phyloP scores from a whole-genome alignment of 495 filamentous ascomycete genomes.

The Penicillium ochrochloron region DNA sequence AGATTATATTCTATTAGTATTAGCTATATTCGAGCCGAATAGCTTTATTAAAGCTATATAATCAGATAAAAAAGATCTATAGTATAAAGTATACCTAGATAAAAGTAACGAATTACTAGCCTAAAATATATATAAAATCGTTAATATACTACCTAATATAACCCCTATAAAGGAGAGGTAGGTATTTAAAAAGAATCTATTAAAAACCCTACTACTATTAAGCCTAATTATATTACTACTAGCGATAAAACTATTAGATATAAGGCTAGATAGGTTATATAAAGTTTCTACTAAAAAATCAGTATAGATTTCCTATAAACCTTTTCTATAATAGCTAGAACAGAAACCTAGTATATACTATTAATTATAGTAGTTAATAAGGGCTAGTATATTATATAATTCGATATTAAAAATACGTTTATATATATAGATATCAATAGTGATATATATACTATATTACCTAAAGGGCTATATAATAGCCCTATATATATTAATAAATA shows the following conservation, averaged over 20 bases:
- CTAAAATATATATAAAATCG: not conserved
- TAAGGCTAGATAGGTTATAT: slow-evolving; percentile 5
- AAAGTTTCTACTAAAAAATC: not conserved
- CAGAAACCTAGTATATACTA: too few relatives aligned
- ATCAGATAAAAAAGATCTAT: not conserved
- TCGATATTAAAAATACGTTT: not conserved
- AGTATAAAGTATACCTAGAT: not conserved
- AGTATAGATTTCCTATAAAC: not conserved
- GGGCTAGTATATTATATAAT: not conserved
- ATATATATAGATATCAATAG: not conserved
- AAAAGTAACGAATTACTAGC: not conserved
- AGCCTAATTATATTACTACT: not conserved
- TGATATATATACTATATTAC: too few relatives aligned
- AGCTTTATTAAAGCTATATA: not conserved
- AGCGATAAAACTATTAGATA: not conserved
- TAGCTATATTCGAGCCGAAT: not conserved
- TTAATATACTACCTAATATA: not conserved
- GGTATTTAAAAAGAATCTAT: slow-evolving; percentile 3
- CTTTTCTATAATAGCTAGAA: not conserved
- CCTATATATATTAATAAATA: too few relatives aligned
- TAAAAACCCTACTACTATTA: not conserved
- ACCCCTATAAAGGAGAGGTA: not conserved
- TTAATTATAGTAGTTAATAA: not conserved
- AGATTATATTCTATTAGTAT: slow-evolving; percentile 4
- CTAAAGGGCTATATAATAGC: too few relatives aligned